Evolutionary conservation across 192 early-diverging fungal species (phyloP), one percentile per base, ranked within the genome.

Genomic region (Linnemannia hyalina): DNA sequence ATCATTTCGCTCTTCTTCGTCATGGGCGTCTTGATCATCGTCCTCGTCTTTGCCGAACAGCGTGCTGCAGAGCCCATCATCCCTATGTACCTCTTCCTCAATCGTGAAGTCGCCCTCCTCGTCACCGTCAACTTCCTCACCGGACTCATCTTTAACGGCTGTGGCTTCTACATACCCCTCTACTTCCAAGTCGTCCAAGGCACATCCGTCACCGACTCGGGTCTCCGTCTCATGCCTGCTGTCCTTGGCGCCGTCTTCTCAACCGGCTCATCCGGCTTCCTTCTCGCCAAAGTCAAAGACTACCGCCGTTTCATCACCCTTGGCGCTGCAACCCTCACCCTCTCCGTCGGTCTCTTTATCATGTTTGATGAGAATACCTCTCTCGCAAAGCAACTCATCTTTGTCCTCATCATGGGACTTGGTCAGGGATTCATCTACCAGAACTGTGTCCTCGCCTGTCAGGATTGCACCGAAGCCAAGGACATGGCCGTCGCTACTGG

Each of bases 121-220:
- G 90, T 95, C 38, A 23, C 88, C 2, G 83, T 90, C 32, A 90
- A 92, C 52, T 82, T 91, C 35, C 91, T 96, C 73, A 88, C 89
- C 35, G 92, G 94, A 7, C 89, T 92, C 11, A 88, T 90, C 6
- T 93, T 92, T 18, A 92, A 91, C 75, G 91, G 89, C 1, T 85
- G 91, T 20, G 90, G 93, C 5, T 97, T 93, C 80, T 97, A 96
- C 86, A 73, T 95, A 22, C 93, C 95, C 41, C 68, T 93, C 38
- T 97, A 94, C 90, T 96, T 97, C 82, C 93, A 97, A 83, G 88
- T 97, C 57, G 95, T 97, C 29, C 88, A 93, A 49, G 94, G 91
- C 40, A 91, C 94, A 36, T 86, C 90, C 16, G 93, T 96, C 1
- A 96, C 95, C 7, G 82, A 88, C 18, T 91, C 95, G 9, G 97